phyloP scores from a whole-genome alignment of 2,329 filamentous ascomycete species.

The Talaromyces sp. region DNA sequence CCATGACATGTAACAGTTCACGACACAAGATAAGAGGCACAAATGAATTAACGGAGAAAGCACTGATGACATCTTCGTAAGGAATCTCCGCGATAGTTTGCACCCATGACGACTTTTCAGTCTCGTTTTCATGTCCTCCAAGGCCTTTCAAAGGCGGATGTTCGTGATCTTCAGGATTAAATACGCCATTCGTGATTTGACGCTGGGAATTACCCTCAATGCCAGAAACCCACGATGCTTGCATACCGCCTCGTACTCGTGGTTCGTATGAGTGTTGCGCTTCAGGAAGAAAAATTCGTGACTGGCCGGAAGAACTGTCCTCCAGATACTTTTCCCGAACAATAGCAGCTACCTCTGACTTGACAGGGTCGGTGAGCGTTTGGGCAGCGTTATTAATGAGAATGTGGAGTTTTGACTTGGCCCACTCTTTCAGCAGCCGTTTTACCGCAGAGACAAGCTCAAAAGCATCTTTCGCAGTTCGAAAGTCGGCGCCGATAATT shows the following conservation, averaged over 20 bases:
- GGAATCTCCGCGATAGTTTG: conserved; percentile 32
- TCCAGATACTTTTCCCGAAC: conserved; percentile 17
- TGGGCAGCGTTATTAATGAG: conserved; percentile 37
- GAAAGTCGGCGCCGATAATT: conserved; percentile 30
- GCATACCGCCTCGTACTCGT: conserved; percentile 13
- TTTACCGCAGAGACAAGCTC: conserved; percentile 19
- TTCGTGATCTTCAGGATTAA: neutral
- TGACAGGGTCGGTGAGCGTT: conserved; percentile 30
- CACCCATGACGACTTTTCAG: conserved; percentile 27
- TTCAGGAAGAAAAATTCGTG: neutral
- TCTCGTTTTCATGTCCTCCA: conserved; percentile 1
- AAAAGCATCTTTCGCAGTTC: conserved; percentile 27
- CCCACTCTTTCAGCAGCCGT: conserved; percentile 17
- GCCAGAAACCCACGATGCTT: conserved; percentile 13
- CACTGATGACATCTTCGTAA: conserved; percentile 34
- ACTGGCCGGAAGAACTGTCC: neutral
- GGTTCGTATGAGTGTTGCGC: conserved; percentile 11
- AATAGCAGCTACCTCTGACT: conserved; percentile 24
- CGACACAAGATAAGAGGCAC: conserved; percentile 34
- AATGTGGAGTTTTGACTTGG: conserved; percentile 20
- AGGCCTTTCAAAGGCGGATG: conserved; percentile 13
- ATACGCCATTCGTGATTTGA: neutral
- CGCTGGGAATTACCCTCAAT: conserved; percentile 8
- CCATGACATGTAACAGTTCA: conserved; percentile 29
- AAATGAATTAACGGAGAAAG: conserved; percentile 33